Evolutionary conservation across 192 early-diverging fungal species (phyloP).

Genomic region (Gryganskiella cystojenkinii): DNA sequence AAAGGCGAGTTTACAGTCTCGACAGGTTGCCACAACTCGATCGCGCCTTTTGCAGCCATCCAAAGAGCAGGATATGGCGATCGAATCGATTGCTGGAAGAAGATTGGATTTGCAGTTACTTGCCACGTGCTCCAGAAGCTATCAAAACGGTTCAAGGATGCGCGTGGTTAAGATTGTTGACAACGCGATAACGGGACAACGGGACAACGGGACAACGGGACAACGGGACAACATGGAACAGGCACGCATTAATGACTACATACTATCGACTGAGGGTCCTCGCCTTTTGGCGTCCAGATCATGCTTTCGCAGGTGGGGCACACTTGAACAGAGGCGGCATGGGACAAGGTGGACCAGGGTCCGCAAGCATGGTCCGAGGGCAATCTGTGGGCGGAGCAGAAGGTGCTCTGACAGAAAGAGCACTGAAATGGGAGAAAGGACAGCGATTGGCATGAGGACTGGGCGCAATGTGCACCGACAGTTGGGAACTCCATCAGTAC

Average conservation of each 20-base stretch:
- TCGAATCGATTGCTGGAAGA: conserved; percentile 30
- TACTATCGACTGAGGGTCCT: conserved; percentile 19
- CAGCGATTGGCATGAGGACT: conserved; percentile 22
- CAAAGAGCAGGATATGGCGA: conserved; percentile 21
- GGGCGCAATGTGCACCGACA: conserved; percentile 27
- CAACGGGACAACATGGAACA: neutral
- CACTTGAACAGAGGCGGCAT: conserved; percentile 35
- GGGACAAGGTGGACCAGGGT: conserved; percentile 14
- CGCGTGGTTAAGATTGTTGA: neutral
- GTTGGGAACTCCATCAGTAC: conserved; percentile 45
- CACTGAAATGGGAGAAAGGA: conserved; percentile 43
- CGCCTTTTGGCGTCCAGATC: conserved; percentile 16
- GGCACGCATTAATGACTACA: neutral
- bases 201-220: neutral
- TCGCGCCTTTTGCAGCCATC: conserved; percentile 11
- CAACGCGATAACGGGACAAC: neutral
- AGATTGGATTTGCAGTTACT: conserved; percentile 21
- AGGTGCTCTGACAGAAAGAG: conserved; percentile 16
- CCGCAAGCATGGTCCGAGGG: conserved; percentile 24
- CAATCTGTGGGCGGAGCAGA: conserved; percentile 30
- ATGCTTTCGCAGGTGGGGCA: conserved; percentile 25
- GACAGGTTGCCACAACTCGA: conserved; percentile 32
- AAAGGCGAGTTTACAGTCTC: conserved; percentile 15
- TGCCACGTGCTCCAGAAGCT: conserved; percentile 30
- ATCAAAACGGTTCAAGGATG: neutral